Percentiles rank a stretch among this genome's conserved stretches.
These are phyloP conservation scores for Fusarium haematococcum DNA, from an alignment of 2,329 filamentous ascomycete genomes.

Conservation along the genomic window DNA sequence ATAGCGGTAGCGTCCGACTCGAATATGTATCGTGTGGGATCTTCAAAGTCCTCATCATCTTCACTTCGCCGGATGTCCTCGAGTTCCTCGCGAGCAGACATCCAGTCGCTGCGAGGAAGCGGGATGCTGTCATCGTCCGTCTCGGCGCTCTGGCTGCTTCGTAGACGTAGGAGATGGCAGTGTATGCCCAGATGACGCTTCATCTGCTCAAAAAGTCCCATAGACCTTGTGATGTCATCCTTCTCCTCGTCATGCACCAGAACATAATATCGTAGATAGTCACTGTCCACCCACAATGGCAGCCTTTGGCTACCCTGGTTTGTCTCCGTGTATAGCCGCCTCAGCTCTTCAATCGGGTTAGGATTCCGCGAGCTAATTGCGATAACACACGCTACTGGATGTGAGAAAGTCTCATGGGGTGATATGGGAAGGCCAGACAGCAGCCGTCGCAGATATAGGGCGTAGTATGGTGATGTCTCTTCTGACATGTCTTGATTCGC, in stretches of 20 bases:
- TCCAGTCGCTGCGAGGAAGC: slow-evolving; percentile 87
- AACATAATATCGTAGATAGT: slow-evolving; percentile 96
- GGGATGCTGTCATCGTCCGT: slow-evolving; percentile 92
- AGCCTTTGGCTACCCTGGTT: slow-evolving; percentile 79
- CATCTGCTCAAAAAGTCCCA: slow-evolving; percentile 96
- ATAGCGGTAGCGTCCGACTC: slow-evolving; percentile 93
- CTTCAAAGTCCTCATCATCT: slow-evolving; percentile 75
- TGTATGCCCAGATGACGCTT: slow-evolving; percentile 97
- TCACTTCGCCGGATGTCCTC: slow-evolving; percentile 77
- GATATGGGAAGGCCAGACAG: slow-evolving; percentile 82
- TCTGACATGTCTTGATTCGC: slow-evolving; percentile 57
- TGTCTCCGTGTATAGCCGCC: slow-evolving; percentile 87
- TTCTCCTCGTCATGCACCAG: slow-evolving; percentile 96
- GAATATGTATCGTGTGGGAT: slow-evolving; percentile 83
- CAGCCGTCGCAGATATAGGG: slow-evolving; percentile 84
- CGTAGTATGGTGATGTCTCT: slow-evolving; percentile 82
- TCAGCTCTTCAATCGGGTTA: slow-evolving; percentile 86
- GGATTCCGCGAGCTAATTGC: slow-evolving; percentile 91
- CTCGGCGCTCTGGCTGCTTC: slow-evolving; percentile 85
- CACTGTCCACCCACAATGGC: slow-evolving; percentile 88
- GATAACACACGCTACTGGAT: slow-evolving; percentile 94
- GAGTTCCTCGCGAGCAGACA: slow-evolving; percentile 87
- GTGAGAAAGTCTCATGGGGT: slow-evolving; percentile 92
- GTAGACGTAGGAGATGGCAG: slow-evolving; percentile 88
- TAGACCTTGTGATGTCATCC: slow-evolving; percentile 91